Percentiles rank a stretch among this genome's conserved stretches.
These are phyloP conservation scores for Saitoella complicata DNA, from an alignment of 805 yeast species.

Conservation along the genomic window DNA sequence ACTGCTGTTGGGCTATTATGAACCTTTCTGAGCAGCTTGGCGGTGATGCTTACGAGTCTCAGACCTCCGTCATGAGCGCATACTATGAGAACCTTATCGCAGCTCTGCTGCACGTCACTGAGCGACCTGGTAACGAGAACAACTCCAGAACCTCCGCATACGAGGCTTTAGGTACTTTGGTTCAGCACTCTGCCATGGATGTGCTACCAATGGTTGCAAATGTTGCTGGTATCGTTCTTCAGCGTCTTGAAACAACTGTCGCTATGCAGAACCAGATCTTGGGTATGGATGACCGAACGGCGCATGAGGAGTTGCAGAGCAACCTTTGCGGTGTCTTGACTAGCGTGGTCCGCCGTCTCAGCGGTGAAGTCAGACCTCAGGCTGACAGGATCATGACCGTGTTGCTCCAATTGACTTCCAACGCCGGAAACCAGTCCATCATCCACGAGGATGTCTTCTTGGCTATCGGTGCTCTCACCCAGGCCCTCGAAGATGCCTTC, in stretches of 20 bases:
- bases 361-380: conserved; percentile 36
- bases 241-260: conserved; percentile 57
- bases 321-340: conserved; percentile 63
- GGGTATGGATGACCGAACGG: conserved; percentile 52
- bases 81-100: conserved; percentile 59
- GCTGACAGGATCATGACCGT: conserved; percentile 75
- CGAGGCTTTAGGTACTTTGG: conserved; percentile 76
- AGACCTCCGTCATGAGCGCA: conserved; percentile 51
- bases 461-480: conserved; percentile 79
- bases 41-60: conserved; percentile 29
- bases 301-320: conserved; percentile 72
- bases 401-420: conserved; percentile 58
- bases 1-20: conserved; percentile 94
- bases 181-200: conserved; percentile 54
- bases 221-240: conserved; percentile 59
- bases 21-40: conserved; percentile 74
- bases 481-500: conserved; percentile 58
- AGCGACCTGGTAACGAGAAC: conserved; percentile 64
- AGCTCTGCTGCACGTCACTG: conserved; percentile 50
- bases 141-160: conserved; percentile 91
- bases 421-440: conserved; percentile 45
- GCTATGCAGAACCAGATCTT: conserved; percentile 40
- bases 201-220: conserved; percentile 52
- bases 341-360: conserved; percentile 63
- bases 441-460: conserved; percentile 91